phyloP scores from a whole-genome alignment of 805 yeast genomes.

The Lachancea cidri region DNA sequence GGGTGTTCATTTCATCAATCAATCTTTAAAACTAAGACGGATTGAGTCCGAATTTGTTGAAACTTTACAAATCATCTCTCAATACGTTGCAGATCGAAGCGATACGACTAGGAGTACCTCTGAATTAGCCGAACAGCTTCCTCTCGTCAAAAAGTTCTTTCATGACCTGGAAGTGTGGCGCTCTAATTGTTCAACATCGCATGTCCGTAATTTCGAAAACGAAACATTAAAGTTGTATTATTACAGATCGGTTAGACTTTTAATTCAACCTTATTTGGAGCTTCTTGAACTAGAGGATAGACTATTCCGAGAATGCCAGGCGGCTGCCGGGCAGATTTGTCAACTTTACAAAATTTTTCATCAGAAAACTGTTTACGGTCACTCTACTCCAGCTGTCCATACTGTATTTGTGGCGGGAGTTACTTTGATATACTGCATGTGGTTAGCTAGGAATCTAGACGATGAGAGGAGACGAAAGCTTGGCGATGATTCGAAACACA shows the following conservation, averaged over 20 bases:
- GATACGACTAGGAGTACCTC: conserved; percentile 13
- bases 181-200: conserved; percentile 40
- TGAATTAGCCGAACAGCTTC: conserved; percentile 37
- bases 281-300: conserved; percentile 55
- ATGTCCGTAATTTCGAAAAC: conserved; percentile 45
- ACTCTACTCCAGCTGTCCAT: conserved; percentile 61
- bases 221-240: conserved; percentile 56
- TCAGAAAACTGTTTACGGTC: conserved; percentile 57
- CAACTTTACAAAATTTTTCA: conserved; percentile 59
- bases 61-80: conserved; percentile 39
- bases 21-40: conserved; percentile 50
- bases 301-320: conserved; percentile 60
- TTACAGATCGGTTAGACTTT: conserved; percentile 52
- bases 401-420: conserved; percentile 67
- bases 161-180: conserved; percentile 56
- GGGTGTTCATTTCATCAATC: conserved; percentile 47
- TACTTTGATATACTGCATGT: conserved; percentile 58
- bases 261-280: conserved; percentile 62
- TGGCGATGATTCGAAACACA: conserved; percentile 56
- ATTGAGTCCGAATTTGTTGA: conserved; percentile 58
- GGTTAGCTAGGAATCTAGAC: conserved; percentile 59
- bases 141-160: conserved; percentile 47
- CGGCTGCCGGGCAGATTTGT: conserved; percentile 67
- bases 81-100: conserved; percentile 6
- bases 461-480: conserved; percentile 49